These are phyloP conservation scores for Raffaelea albimanens DNA, from an alignment of 2,329 filamentous ascomycete species.

Conservation along the genomic window DNA sequence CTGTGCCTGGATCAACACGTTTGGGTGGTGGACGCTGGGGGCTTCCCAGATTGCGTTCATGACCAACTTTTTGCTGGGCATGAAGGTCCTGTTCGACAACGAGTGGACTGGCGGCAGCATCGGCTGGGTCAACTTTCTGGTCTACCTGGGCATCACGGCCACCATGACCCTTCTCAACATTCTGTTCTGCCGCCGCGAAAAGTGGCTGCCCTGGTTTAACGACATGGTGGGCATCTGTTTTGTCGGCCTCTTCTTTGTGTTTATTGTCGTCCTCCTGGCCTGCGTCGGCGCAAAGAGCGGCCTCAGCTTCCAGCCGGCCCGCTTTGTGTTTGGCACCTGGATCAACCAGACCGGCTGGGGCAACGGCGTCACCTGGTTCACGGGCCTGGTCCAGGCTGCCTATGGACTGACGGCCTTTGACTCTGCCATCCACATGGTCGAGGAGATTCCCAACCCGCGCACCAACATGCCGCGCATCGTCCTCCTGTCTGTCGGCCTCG, in stretches of 20 bases:
- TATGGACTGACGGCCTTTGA: conserved; percentile 21
- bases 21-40: conserved; percentile 13
- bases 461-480: conserved; percentile 23
- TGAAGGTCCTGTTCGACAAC: conserved; percentile 12
- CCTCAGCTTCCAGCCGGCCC: conserved; percentile 15
- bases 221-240: conserved; percentile 42
- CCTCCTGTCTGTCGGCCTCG: conserved; percentile 21
- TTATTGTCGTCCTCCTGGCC: conserved; percentile 19
- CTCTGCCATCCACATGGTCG: conserved; percentile 26
- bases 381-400: conserved; percentile 25
- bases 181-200: conserved; percentile 34
- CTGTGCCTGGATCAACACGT: conserved; percentile 13
- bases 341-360: conserved; percentile 23
- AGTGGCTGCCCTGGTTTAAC: conserved; percentile 41
- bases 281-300: conserved; percentile 7
- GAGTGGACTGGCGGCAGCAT: conserved; percentile 8
- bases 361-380: conserved; percentile 19
- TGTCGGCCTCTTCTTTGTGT: conserved; percentile 22
- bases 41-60: conserved; percentile 12
- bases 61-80: conserved; percentile 11
- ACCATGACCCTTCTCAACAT: conserved; percentile 17
- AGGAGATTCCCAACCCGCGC: conserved; percentile 23
- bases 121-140: conserved; percentile 29
- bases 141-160: conserved; percentile 36
- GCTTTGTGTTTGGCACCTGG: conserved; percentile 21